phyloP scores from a whole-genome alignment of 1,284 basidiomycete genomes.

The Erythrobasidium hasegawianum region DNA sequence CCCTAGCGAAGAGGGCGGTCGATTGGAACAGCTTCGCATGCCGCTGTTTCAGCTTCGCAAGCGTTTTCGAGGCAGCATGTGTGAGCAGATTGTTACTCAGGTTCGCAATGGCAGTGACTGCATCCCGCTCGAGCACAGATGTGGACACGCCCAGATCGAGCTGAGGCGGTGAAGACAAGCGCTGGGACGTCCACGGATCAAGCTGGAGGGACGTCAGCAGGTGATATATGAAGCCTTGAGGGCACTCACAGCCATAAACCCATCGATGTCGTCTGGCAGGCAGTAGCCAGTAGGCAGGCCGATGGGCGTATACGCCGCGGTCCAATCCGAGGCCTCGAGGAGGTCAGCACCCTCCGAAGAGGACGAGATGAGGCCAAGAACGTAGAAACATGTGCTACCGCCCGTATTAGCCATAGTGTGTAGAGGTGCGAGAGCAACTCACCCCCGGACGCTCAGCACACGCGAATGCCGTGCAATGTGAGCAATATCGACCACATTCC shows the following conservation, averaged over 20 bases:
- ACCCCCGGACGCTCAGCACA: constrained; percentile 91
- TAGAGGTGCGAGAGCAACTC: constrained; percentile 47
- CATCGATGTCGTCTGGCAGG: constrained; percentile 73
- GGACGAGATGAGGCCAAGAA: constrained; percentile 75
- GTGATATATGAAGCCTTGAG: neutral
- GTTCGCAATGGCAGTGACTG: constrained; percentile 85
- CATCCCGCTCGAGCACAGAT: constrained; percentile 72
- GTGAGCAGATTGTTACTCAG: constrained; percentile 94
- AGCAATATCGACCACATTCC: constrained; percentile 81
- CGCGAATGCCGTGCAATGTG: constrained; percentile 85
- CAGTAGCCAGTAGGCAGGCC: constrained; percentile 84
- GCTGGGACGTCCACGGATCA: constrained; percentile 16
- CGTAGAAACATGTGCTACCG: constrained; percentile 87
- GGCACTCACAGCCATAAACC: constrained; percentile 70
- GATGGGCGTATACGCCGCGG: constrained; percentile 65
- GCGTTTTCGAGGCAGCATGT: constrained; percentile 79
- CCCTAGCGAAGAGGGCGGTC: constrained; percentile 72
- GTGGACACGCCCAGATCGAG: constrained; percentile 58
- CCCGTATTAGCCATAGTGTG: neutral
- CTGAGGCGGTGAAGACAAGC: constrained; percentile 19
- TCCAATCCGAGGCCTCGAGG: constrained; percentile 87
- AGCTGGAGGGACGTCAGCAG: constrained; percentile 2
- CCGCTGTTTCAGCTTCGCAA: constrained; percentile 76
- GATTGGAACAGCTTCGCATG: constrained; percentile 66
- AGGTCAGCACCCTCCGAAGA: constrained; percentile 73